Conservation (phyloP, 257 asterid species). For the Solanum piurae region DNA sequence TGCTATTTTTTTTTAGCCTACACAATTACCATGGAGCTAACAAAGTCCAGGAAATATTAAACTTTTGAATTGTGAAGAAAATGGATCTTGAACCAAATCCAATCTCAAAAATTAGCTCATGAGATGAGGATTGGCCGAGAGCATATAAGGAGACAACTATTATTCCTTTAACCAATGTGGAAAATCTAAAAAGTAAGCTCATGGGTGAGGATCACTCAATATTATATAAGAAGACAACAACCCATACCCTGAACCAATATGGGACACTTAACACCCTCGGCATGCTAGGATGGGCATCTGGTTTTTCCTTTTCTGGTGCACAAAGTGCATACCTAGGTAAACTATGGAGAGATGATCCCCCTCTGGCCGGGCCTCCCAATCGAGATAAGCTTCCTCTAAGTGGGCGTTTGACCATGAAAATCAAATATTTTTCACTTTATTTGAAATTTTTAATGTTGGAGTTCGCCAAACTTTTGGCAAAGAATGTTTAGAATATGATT, state of each 20-base stretch:
- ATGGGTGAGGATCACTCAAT: not conserved
- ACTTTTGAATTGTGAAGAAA: no score
- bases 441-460: not conserved
- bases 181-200: not conserved
- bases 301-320: not conserved
- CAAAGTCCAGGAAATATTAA: not conserved
- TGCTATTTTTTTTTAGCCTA: not conserved
- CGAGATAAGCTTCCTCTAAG: not conserved
- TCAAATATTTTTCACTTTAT: not conserved
- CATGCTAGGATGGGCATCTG: not conserved
- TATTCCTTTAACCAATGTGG: not conserved
- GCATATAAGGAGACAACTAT: not conserved
- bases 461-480: not conserved
- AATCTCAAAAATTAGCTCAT: not conserved
- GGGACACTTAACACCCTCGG: not conserved
- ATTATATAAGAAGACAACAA: not conserved
- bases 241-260: not conserved
- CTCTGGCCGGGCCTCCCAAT: not conserved
- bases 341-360: not conserved
- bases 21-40: not conserved
- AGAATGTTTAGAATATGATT: not conserved
- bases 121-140: not conserved
- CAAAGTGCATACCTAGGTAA: not conserved
- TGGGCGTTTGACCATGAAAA: not conserved
- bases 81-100: not conserved